Base-by-base conservation (phyloP, 306 rosid genomes). In the Prunus dulcis region DNA sequence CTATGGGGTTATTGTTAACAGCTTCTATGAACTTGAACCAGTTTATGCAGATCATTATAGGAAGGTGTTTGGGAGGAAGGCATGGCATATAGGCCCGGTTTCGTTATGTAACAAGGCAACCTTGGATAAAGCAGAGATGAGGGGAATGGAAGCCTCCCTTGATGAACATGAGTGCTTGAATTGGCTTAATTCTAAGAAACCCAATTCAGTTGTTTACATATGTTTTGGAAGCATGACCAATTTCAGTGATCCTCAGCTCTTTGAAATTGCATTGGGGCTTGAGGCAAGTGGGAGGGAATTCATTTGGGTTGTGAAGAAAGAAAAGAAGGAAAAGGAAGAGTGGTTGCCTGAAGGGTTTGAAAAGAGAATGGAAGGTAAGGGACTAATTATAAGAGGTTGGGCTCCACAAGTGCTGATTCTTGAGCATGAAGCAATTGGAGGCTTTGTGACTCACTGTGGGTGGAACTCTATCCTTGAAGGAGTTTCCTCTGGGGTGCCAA, bases 391-490 rank as follows among this genome's bases (percentile, higher is more conserved):
- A 51, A 66, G 77, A 74, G 87, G 83, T 6, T 83, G 89, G 89
- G 87, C 87, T 23, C 85, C 83, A 1, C 87, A 83, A 46, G 55
- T 83, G n/a, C 32, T 75, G 69, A 86, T 86, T 70, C 83, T 86
- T 15, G 77, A 78, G 2, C 85, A 86, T 51, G 64, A 22, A 23
- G 83, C 85, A 0, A 25, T 71, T 2, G 87, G 89, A 12, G 83
- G 79, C 6, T 86, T 86, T 67, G 71, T 86, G 81, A 86, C 87
- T 23, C 89, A 86, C 41, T 83, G 87, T 38, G 87, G 89, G 11
- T 86, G 89, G 89, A 86, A 86, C 63, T 86, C 85, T 2, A 71
- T 62, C 17, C 49, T 83, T 63, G 86, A 85, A 79, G 88, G 80
- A 7, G 51, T 82, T 5, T 12, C 78, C 23, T 82, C 84, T 3